Evolutionary conservation across 257 asterid genomes (phyloP), one percentile per base, ranked within the genome.

Genomic region (Leptodermis oblonga): DNA sequence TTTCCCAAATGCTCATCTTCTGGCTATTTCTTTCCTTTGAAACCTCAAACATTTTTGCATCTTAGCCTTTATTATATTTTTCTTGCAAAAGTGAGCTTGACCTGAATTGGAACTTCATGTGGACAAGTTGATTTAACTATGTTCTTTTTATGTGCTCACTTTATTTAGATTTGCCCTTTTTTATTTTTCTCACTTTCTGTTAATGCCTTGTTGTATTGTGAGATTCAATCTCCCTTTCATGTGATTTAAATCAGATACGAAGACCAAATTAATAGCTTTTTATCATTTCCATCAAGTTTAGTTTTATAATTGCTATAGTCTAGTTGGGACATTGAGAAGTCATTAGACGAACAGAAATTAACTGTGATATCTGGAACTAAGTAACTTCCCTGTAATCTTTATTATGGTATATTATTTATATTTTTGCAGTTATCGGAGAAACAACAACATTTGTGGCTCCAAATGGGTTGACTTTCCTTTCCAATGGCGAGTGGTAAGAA

Each of bases 401-500:
- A 26, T 49, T 31, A 26, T 41, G 55, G 31, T 59, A 14, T 18
- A 60, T 56, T 41, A 9, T 65, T 39, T 42, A 37, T 49, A n/a
- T 71, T 70, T 26, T 73, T 82, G 86, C 96, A 94, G 99, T 91
- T 75, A 84, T 94, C 77, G 99, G 99, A 80, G 99, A 94, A 86
- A 89, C 99, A 11, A 42, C 85, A 1, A 91, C 97, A 59, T 91
- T 89, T 54, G 13, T 87, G 56, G 70, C 99, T 62, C 97, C 97
- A 49, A 65, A 81, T 76, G 87, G 81, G 63, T 70, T 67, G 73
- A 83, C 88, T 59, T 91, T 94, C 80, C 97, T 94, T 70, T 91
- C 99, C 58, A 94, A 91, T 65, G 99, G 99, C 7, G 99, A 94
- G 84, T 94, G 99, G 99, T 94, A 82, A 82, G 91, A 41, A 54